Base-by-base conservation (phyloP, 2,329 filamentous ascomycete species). In the Calonectria ilicicola region DNA sequence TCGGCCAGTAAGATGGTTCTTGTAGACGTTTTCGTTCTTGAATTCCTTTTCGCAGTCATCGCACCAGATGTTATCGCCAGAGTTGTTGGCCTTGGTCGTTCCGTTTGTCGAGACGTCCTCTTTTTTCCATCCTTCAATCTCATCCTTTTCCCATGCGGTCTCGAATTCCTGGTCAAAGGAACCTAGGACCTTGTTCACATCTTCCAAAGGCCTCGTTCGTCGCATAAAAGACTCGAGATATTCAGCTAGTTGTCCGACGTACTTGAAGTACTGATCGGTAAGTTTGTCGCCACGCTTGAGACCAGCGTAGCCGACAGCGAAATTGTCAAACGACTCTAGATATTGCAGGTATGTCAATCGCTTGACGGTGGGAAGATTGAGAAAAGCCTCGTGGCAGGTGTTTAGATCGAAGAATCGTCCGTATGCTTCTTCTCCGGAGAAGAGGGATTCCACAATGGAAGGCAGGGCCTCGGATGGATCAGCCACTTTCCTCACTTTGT, bases 11-110 rank as follows among this genome's bases (percentile, higher is more conserved):
- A 99, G 85, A 83, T 99, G 97, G 44, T 91, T 92, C 79, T 95
- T 96, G 87, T 98, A 98, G 60, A 98, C 95, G 74, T 98, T 98
- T 76, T 97, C 92, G 80, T 98, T 98, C 80, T 94, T 95, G 86
- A 98, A 99, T 72, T 96, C 95, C 85, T 96, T 98, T 81, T 97
- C 93, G 82, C 97, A 99, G 74, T 96, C 95, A 7, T 93, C 89
- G 80, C 97, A 99, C 94, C 94, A 98, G 19, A 95, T 89, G 0
- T 93, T 94, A 65, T 95, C 93, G 1, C 80, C 87, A 80, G 81
- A 80, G 68, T 83, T 85, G 10, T 79, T 68, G 32, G 79, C 75
- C 26, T 79, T 78, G 10, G 78, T 65, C 2, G 82, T 35, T n/a
- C 69, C 78, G 27, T 77, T 84, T 60, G 85, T 83, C 23, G 85